Evolutionary conservation across 345 rosid genomes (phyloP).

Genomic region (Euphorbia peplus): DNA sequence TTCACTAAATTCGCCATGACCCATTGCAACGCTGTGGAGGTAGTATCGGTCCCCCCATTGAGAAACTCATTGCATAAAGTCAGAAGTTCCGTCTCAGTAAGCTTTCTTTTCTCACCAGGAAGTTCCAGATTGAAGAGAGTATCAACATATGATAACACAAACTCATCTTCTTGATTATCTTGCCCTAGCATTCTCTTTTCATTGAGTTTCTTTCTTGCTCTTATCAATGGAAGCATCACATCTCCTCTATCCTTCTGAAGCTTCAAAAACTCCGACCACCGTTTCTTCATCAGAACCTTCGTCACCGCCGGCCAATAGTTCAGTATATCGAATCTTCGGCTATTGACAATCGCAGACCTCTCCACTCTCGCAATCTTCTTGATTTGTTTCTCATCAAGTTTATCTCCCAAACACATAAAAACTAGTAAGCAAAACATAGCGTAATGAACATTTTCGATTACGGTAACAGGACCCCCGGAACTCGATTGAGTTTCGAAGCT

Average conservation of each 20-base stretch:
- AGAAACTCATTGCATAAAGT: conserved; percentile 17
- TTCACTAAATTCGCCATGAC: conserved; percentile 23
- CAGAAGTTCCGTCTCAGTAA: conserved; percentile 4
- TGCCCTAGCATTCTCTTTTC: neutral
- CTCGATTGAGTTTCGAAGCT: conserved; percentile 2
- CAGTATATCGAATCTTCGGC: neutral
- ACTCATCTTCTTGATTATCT: neutral
- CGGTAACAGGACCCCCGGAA: conserved; percentile 14
- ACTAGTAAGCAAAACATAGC: conserved; percentile 21
- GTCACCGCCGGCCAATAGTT: conserved; percentile 12
- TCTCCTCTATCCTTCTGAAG: neutral
- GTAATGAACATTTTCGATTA: neutral
- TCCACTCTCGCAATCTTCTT: conserved; percentile 3
- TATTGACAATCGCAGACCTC: neutral
- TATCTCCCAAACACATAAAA: conserved; percentile 26
- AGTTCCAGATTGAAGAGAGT: conserved; percentile 17
- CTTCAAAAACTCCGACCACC: conserved; percentile 16
- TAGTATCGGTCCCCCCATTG: conserved; percentile 15
- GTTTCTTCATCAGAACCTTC: conserved; percentile 12
- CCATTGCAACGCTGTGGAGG: conserved; percentile 19
- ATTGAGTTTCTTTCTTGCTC: conserved; percentile 7
- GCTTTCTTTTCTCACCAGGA: conserved; percentile 21
- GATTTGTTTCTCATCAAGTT: conserved; percentile 15
- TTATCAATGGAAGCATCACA: conserved; percentile 16
- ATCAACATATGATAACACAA: conserved; percentile 14